Conservation (phyloP, 1,284 basidiomycete species). For the Malassezia sympodialis region DNA sequence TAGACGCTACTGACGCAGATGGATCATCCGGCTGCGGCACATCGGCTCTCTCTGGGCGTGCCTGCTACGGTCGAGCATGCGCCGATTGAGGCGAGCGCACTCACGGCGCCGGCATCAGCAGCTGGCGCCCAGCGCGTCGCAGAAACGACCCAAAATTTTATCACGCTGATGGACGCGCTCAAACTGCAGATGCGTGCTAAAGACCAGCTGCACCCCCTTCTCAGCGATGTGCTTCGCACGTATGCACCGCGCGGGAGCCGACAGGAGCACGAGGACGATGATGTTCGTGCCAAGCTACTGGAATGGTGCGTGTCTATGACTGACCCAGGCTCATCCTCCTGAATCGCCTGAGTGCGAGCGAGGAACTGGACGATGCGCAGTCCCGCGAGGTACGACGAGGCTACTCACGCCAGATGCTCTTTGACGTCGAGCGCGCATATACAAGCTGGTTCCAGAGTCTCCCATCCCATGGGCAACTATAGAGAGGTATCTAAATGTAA, state of each 20-base stretch:
- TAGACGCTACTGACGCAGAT: conserved; percentile 53
- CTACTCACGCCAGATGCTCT: conserved; percentile 60
- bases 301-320: conserved; percentile 60
- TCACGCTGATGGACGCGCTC: conserved; percentile 96
- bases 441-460: conserved; percentile 86
- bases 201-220: conserved; percentile 86
- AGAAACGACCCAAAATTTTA: conserved; percentile 88
- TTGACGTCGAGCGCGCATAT: conserved; percentile 94
- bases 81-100: conserved; percentile 51
- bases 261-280: conserved; percentile 58
- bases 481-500: neutral
- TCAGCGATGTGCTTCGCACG: conserved; percentile 85
- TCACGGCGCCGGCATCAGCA: conserved; percentile 48
- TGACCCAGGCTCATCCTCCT: conserved; percentile 74
- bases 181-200: conserved; percentile 86
- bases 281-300: conserved; percentile 82
- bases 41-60: conserved; percentile 80
- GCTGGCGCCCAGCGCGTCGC: conserved; percentile 97
- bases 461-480: conserved; percentile 16
- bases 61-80: conserved; percentile 90
- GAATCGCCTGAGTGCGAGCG: conserved; percentile 92
- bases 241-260: conserved; percentile 57
- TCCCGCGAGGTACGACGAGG: conserved; percentile 65
- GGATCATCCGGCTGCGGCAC: conserved; percentile 84
- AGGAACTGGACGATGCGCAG: conserved; percentile 91